Base-by-base conservation (phyloP, 257 asterid genomes). In the Scutellaria barbata region DNA sequence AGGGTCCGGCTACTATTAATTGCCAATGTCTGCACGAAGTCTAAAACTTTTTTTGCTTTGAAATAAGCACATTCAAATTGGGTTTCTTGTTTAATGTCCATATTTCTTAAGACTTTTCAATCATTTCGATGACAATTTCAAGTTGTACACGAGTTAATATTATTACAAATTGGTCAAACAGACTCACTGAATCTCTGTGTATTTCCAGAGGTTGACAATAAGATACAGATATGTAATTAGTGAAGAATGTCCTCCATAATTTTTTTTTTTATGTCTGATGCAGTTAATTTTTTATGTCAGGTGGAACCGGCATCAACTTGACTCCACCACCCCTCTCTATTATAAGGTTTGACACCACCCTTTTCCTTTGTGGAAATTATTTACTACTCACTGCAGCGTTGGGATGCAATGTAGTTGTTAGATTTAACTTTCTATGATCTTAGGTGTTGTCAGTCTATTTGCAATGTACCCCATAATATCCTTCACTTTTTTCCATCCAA, bases 221-320 rank as follows among this genome's bases (percentile, higher is more conserved):
- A 53, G 1, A 17, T 53, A 0, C 6, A 16, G 52, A 65, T 46
- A 45, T 0, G 30, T 14, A 10, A 13, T 5, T 8, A 30, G 35
- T 0, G 13, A 11, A 7, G 20, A 35, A 66, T n/a, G n/a, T 22
- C 42, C 37, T 35, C 11, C 63, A 45, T n/a, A n/a, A n/a, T n/a
- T n/a, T n/a, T n/a, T 56, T 64, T n/a, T 67, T 58, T 1, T 46
- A 14, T 53, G 9, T 56, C 71, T 81, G 30, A 84, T 75, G 39
- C 52, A 25, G 39, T 74, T 69, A 33, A 46, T 50, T 61, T 75
- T 42, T 20, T 11, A 72, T 83, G 50, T 79, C 88, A 91, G 97
- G 97, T 73, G 96, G 97, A 76, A 91, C 97, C n/a, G 96, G 96
- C 82, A 86, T 91, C 80, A 91, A 91, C 77, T 81, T 91, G 87